Conservation (phyloP, 345 rosid species). For the Toxicodendron radicans region DNA sequence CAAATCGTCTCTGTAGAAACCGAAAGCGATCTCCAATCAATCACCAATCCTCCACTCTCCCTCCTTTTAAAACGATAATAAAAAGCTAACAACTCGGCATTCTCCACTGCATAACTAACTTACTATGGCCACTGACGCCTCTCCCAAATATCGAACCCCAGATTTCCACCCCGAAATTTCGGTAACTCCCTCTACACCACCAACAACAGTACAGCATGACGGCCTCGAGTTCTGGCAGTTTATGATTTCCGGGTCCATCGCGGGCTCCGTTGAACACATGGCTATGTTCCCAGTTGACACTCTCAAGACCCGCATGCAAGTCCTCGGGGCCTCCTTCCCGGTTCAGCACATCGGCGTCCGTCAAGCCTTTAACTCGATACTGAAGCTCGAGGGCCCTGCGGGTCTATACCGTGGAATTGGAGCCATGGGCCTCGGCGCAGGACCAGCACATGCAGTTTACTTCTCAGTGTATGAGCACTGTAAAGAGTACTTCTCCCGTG, state of each 20-base stretch:
- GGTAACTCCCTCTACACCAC: slow-evolving; percentile 20
- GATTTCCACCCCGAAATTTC: slow-evolving; percentile 50
- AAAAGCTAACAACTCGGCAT: background rate
- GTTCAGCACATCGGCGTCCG: slow-evolving; percentile 45
- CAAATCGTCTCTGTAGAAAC: background rate
- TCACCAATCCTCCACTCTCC: slow-evolving; percentile 16
- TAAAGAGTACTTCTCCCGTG: slow-evolving; percentile 48
- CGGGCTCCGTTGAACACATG: slow-evolving; percentile 93
- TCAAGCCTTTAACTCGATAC: slow-evolving; percentile 51
- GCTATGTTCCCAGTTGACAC: slow-evolving; percentile 85
- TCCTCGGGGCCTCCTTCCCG: slow-evolving; percentile 47
- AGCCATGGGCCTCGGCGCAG: slow-evolving; percentile 84
- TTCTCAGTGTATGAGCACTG: slow-evolving; percentile 67
- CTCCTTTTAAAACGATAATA: slow-evolving; percentile 1
- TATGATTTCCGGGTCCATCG: slow-evolving; percentile 93
- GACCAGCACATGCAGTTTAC: slow-evolving; percentile 80
- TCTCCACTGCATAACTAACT: background rate
- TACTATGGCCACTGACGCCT: slow-evolving; percentile 55
- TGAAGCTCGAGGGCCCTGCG: slow-evolving; percentile 51
- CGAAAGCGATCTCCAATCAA: slow-evolving; percentile 32
- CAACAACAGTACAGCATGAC: slow-evolving; percentile 36
- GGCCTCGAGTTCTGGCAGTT: slow-evolving; percentile 94
- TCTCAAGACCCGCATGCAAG: slow-evolving; percentile 79
- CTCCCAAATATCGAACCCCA: slow-evolving; percentile 49
- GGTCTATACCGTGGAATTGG: slow-evolving; percentile 69